These are phyloP conservation scores for Chalciporus sphaerocephalus DNA, from an alignment of 768 basidiomycete genomes.

Conservation along the genomic window DNA sequence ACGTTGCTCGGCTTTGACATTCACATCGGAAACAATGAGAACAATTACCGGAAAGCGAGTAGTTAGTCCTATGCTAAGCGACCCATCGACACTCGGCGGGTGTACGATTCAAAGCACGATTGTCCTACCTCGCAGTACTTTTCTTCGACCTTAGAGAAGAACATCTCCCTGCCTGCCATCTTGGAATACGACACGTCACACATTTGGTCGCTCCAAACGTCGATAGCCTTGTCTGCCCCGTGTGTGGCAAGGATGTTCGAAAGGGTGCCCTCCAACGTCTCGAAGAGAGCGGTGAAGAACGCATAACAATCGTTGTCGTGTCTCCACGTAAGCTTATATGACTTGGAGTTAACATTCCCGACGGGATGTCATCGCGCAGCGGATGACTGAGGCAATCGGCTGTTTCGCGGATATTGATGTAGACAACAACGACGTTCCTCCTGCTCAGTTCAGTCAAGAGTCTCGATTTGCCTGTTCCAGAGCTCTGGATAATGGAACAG, in stretches of 20 bases:
- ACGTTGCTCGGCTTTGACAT: too few relatives aligned
- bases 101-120: too few relatives aligned
- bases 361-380: neutral
- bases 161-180: neutral
- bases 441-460: neutral
- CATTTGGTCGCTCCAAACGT: neutral
- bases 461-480: too few relatives aligned
- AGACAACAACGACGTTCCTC: constrained; percentile 13
- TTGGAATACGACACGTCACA: neutral
- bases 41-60: too few relatives aligned
- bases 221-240: neutral
- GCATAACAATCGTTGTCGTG: neutral
- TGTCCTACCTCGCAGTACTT: neutral
- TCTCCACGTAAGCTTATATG: fast-evolving
- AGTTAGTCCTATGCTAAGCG: too few relatives aligned
- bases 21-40: too few relatives aligned
- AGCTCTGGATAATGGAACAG: too few relatives aligned
- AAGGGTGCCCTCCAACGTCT: neutral
- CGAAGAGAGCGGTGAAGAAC: constrained; percentile 5
- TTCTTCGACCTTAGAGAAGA: neutral
- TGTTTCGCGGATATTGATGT: constrained; percentile 11
- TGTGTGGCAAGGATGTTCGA: neutral
- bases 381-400: constrained; percentile 9
- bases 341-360: neutral
- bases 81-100: too few relatives aligned